Evolutionary conservation across 768 basidiomycete species (phyloP).

Genomic region (Tephrocybe sp.): DNA sequence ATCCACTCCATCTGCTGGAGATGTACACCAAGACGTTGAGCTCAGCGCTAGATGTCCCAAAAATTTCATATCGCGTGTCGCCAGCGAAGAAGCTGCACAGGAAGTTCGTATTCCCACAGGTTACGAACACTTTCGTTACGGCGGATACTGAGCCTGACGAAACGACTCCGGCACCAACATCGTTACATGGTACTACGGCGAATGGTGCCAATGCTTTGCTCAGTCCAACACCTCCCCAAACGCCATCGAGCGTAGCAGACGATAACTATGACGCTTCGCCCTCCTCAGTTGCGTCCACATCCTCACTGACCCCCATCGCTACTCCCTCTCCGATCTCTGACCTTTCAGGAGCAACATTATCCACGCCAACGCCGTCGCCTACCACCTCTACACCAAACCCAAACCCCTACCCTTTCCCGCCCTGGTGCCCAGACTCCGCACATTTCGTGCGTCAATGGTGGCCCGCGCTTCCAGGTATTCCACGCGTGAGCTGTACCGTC

Average conservation of each 20-base stretch:
- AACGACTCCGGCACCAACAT: too few species aligned
- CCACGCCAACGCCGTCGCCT: constrained; percentile 7
- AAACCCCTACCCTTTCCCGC: constrained; percentile 65
- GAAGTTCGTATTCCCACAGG: constrained; percentile 47
- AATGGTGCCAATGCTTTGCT: too few species aligned
- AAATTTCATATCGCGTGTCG: constrained; percentile 35
- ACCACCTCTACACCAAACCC: constrained; percentile 18
- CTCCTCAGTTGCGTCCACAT: too few species aligned
- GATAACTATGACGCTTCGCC: background rate
- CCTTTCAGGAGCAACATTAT: background rate
- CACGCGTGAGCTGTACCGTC: constrained; percentile 69
- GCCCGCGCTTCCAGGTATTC: constrained; percentile 63
- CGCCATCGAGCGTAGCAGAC: background rate
- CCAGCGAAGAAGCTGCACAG: constrained; percentile 49
- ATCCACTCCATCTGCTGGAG: constrained; percentile 46
- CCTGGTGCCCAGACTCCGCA: constrained; percentile 71
- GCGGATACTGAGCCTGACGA: background rate
- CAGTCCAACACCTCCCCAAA: background rate
- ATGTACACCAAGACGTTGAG: constrained; percentile 27
- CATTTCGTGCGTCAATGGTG: constrained; percentile 84
- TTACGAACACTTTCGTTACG: background rate
- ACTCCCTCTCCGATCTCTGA: too few species aligned
- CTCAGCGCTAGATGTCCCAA: constrained; percentile 31
- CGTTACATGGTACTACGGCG: too few species aligned
- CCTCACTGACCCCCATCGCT: too few species aligned